Evolutionary conservation across 306 rosid species (phyloP).

Genomic region (Fragaria vesca): DNA sequence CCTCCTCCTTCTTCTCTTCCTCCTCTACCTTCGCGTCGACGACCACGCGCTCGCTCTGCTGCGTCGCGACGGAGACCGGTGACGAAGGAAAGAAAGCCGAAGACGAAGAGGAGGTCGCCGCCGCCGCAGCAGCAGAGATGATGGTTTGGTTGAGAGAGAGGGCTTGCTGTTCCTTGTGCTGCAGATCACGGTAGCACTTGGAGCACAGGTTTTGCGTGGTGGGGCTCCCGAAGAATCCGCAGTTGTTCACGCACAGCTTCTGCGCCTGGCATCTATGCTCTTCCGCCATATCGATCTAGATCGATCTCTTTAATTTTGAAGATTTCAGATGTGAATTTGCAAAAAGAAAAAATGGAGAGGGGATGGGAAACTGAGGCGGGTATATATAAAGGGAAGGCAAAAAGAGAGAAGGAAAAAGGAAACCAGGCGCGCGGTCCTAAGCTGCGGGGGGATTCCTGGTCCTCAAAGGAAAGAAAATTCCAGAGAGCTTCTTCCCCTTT

Average conservation of each 20-base stretch:
- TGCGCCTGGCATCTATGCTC: slow-evolving; percentile 82
- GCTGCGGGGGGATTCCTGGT: slow-evolving; percentile 30
- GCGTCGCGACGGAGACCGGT: background rate
- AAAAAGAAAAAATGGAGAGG: background rate
- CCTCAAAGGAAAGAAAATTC: slow-evolving; percentile 36
- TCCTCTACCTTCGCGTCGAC: background rate
- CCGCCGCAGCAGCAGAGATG: slow-evolving; percentile 3
- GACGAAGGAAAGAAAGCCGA: background rate
- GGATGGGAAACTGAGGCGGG: background rate
- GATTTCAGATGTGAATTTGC: background rate
- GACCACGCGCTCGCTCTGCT: background rate
- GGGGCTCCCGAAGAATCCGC: slow-evolving; percentile 77
- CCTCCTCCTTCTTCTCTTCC: background rate
- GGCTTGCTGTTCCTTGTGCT: slow-evolving; percentile 57
- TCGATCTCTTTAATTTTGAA: background rate
- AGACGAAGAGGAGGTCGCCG: background rate
- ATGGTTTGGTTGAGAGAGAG: slow-evolving; percentile 60
- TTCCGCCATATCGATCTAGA: slow-evolving; percentile 59
- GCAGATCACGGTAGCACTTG: slow-evolving; percentile 70
- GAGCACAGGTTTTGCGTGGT: slow-evolving; percentile 70
- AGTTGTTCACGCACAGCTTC: slow-evolving; percentile 68
- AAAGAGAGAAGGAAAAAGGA: slow-evolving; percentile 28
- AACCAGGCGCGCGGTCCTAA: slow-evolving; percentile 7
- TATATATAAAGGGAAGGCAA: background rate
- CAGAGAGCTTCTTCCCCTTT: slow-evolving; percentile 21